phyloP scores from a whole-genome alignment of 164 flowering plant species.

The Annona cherimola region DNA sequence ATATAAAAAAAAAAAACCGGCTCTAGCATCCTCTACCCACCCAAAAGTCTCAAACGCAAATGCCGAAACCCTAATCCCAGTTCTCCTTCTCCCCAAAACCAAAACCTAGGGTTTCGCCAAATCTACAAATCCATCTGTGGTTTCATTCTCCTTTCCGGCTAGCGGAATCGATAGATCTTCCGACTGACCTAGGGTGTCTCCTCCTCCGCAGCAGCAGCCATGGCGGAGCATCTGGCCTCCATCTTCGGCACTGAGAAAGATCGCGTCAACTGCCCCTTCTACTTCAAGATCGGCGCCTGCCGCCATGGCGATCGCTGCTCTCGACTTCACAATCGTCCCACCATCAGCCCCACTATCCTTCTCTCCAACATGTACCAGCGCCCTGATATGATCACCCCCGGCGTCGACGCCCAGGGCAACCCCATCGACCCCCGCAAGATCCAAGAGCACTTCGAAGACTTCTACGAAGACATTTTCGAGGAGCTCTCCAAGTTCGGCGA shows the following conservation, averaged over 20 bases:
- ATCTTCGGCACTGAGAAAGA: slow-evolving; percentile 50
- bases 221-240: slow-evolving; percentile 50
- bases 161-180: neutral
- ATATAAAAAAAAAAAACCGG: no score
- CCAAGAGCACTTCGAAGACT: slow-evolving; percentile 61
- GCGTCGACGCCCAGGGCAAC: slow-evolving; percentile 56
- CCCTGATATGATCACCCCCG: slow-evolving; percentile 67
- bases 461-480: slow-evolving; percentile 66
- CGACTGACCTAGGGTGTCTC: neutral
- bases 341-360: slow-evolving; percentile 63
- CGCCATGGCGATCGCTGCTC: slow-evolving; percentile 79
- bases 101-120: slow-evolving; percentile 1
- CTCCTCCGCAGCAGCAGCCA: neutral
- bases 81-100: neutral
- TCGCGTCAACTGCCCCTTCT: slow-evolving; percentile 47
- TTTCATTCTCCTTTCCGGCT: neutral
- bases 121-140: neutral
- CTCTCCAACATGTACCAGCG: slow-evolving; percentile 78
- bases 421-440: slow-evolving; percentile 57
- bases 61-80: neutral
- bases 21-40: neutral
- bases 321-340: slow-evolving; percentile 63
- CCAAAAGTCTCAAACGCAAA: neutral
- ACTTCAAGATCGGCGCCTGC: slow-evolving; percentile 61
- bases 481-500: slow-evolving; percentile 79